Conservation (phyloP, 2,329 filamentous ascomycete species). For the Penicillium hordei region DNA sequence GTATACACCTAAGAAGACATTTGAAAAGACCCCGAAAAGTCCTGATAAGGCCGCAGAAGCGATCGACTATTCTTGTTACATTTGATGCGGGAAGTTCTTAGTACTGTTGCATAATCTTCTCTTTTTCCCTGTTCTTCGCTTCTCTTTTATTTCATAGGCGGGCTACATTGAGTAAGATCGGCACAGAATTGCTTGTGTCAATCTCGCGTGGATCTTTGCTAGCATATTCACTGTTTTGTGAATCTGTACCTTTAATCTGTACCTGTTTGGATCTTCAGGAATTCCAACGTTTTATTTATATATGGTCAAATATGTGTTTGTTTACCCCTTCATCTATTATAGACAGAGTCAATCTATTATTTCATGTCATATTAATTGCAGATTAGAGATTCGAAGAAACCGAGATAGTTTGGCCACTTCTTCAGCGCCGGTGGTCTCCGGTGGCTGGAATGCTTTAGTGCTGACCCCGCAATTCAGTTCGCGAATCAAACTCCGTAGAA, state of each 20-base stretch:
- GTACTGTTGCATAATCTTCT: not conserved
- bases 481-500: not conserved
- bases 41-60: no score
- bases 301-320: not conserved
- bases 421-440: conserved; percentile 5
- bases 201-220: not conserved
- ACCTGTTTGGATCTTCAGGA: not conserved
- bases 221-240: not conserved
- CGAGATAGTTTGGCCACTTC: not conserved
- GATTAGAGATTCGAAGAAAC: not conserved
- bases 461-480: not conserved
- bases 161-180: not conserved
- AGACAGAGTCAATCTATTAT: not conserved
- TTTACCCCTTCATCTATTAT: not conserved
- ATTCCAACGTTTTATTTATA: no score
- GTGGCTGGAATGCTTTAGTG: not conserved
- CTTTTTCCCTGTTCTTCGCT: not conserved
- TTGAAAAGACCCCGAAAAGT: no score
- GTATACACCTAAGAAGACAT: no score
- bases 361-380: not conserved
- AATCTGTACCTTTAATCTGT: not conserved
- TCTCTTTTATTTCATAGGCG: not conserved
- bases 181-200: not conserved
- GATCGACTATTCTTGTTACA: not conserved
- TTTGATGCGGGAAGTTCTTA: not conserved